These are phyloP conservation scores for Staphylotrichum longicolle DNA, from an alignment of 495 filamentous ascomycete species.

Conservation along the genomic window DNA sequence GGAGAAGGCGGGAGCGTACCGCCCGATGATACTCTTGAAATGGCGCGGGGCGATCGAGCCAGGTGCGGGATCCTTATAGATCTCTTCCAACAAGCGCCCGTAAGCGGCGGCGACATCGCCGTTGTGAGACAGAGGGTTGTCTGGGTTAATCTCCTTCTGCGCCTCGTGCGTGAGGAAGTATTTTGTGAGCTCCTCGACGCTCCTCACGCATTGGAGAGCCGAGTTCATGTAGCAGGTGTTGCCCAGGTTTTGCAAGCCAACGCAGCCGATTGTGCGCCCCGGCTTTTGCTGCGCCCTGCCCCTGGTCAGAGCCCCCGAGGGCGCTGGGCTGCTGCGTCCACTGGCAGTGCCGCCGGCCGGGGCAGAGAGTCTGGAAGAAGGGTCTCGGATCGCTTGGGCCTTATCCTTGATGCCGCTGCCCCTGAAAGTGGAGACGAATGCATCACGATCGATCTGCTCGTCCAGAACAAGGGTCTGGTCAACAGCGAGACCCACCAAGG, in stretches of 20 bases:
- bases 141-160: conserved; percentile 73
- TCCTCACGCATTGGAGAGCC: conserved; percentile 87
- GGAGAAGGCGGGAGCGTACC: conserved; percentile 78
- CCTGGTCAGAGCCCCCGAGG: conserved; percentile 55
- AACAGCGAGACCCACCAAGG: conserved; percentile 60
- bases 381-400: conserved; percentile 36
- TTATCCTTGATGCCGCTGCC: conserved; percentile 37
- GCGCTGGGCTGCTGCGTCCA: conserved; percentile 65
- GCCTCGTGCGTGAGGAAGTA: conserved; percentile 81
- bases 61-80: conserved; percentile 63
- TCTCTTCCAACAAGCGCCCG: conserved; percentile 64
- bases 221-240: conserved; percentile 99
- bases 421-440: conserved; percentile 61
- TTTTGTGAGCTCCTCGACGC: conserved; percentile 83
- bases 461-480: conserved; percentile 75
- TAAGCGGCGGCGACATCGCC: conserved; percentile 83
- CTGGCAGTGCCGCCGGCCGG: conserved; percentile 38
- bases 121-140: conserved; percentile 78
- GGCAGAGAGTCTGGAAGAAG: conserved; percentile 32
- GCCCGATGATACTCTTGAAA: conserved; percentile 79
- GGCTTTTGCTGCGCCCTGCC: conserved; percentile 60
- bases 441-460: conserved; percentile 62
- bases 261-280: conserved; percentile 65
- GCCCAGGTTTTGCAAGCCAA: conserved; percentile 84
- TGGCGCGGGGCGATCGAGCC: conserved; percentile 66